Evolutionary conservation across 1,284 basidiomycete species (phyloP), one percentile per base, ranked within the genome.

Genomic region (Porodaedalea pini): DNA sequence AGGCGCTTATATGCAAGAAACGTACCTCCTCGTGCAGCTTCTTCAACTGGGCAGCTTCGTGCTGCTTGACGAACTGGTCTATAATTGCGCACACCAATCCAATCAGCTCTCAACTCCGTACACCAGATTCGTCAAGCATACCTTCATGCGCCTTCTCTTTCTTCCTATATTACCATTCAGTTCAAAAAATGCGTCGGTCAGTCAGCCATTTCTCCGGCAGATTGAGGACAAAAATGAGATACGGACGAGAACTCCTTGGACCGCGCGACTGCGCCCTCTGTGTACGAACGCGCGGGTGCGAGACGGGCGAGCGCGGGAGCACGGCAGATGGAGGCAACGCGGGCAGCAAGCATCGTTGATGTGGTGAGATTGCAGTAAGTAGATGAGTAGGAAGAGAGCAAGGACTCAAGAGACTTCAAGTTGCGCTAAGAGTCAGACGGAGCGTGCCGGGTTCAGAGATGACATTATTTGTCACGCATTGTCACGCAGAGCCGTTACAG

Each of bases 121-220:
- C n/a, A 36, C 10, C 44, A 6, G 31, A 25, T 2, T 8, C 29
- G 19, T 27, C 39, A 2, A 51, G 62, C 67, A 54, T 62, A 84
- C 86, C 80, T 74, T 89, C 87, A 59, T 87, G 80, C 15, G 86
- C 88, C 69, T 78, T 83, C 69, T 89, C 88, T 70, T 82, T 88
- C 71, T 83, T 82, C 64, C 87, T 90, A 67, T 49, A 65, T 39
- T 58, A n/a, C 25, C 15, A 45, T 39, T 32, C 25, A 6, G 15
- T 17, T 23, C 41, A 19, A 4, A 7, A 50, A 19, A 34, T 2
- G 17, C 32, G 13, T 21, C 10, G 45, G 40, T 29, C 50, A 21
- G 27, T 54, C 51, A 43, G n/a, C n/a, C n/a, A n/a, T n/a, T n/a
- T n/a, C n/a, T n/a, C n/a, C 43, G 43, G 11, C 19, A 13, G 10